Evolutionary conservation across 2,329 filamentous ascomycete species (phyloP), one percentile per base, ranked within the genome.

Genomic region (Pestalotiopsis sp.): DNA sequence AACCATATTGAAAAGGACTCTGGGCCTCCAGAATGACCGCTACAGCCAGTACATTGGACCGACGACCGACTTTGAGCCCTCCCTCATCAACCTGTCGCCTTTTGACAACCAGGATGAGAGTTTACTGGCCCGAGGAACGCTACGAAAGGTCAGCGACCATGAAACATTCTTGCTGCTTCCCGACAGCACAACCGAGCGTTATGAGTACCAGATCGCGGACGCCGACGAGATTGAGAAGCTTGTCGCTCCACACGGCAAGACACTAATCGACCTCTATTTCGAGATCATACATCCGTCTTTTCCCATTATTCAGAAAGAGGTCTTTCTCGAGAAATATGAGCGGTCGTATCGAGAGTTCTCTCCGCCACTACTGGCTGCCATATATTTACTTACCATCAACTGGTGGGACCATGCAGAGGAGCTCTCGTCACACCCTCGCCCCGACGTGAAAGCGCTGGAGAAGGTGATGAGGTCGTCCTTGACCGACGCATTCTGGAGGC

Each of bases 71-170:
- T 93, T 95, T 77, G 93, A 96, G 77, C 92, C 92, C 17, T 91
- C 91, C n/a, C 85, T 96, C 67, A 93, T 95, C 80, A 92, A 93
- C 74, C 85, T 95, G 25, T 94, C 92, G 25, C 86, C 90, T 5
- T 95, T 95, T 79, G 92, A 95, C 80, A 91, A 90, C 38, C 91
- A 92, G 77, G 92, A 95, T 82, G 93, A 95, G 81, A 94, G 91
- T 76, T 87, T 92, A 25, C 85, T 93, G 68, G 88, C 92, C 52
- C 84, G 89, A 73, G 90, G 89, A 38, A 90, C 87, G 4, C 86
- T 95, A 69, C 87, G 93, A 75, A 92, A 92, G 79, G 93, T 95
- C 73, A 92, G 91, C 81, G 89, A 92, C 69, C 80, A 88, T 79
- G 92, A 94, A 78, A 95, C 91, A 68, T 96, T 96, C 82, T 86